Conservation (phyloP, 179 eudicot genomes). For the Vitellaria paradoxa region DNA sequence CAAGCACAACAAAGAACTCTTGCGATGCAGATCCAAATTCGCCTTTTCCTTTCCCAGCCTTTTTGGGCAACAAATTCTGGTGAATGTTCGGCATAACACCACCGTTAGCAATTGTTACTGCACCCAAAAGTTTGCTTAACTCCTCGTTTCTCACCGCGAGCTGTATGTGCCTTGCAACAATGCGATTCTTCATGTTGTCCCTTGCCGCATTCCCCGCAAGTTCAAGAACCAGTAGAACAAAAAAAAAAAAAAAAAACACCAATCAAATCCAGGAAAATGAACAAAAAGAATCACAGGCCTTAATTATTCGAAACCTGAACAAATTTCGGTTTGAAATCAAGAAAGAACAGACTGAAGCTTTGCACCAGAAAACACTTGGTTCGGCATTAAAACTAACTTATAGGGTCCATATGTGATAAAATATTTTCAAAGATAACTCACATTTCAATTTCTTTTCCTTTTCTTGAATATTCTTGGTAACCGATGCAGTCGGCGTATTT, state of each 20-base stretch:
- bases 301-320: neutral
- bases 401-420: neutral
- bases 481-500: slow-evolving; percentile 28
- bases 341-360: too few relatives aligned
- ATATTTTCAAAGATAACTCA: neutral
- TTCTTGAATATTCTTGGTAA: neutral
- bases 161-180: slow-evolving; percentile 43
- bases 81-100: too few relatives aligned
- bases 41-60: too few relatives aligned
- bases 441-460: neutral
- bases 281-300: too few relatives aligned
- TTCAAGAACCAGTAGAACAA: slow-evolving; percentile 26
- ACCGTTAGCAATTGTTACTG: slow-evolving; percentile 23
- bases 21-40: too few relatives aligned
- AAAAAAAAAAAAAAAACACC: neutral
- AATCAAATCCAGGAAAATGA: neutral
- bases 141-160: slow-evolving; percentile 46
- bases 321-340: too few relatives aligned
- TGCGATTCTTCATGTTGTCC: slow-evolving; percentile 44
- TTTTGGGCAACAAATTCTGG: too few relatives aligned
- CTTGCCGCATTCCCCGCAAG: slow-evolving; percentile 47
- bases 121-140: slow-evolving; percentile 38
- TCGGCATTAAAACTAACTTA: neutral
- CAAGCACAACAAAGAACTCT: too few relatives aligned
- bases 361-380: neutral